phyloP scores from a whole-genome alignment of 768 basidiomycete species.

The Neoboletus magnificus region DNA sequence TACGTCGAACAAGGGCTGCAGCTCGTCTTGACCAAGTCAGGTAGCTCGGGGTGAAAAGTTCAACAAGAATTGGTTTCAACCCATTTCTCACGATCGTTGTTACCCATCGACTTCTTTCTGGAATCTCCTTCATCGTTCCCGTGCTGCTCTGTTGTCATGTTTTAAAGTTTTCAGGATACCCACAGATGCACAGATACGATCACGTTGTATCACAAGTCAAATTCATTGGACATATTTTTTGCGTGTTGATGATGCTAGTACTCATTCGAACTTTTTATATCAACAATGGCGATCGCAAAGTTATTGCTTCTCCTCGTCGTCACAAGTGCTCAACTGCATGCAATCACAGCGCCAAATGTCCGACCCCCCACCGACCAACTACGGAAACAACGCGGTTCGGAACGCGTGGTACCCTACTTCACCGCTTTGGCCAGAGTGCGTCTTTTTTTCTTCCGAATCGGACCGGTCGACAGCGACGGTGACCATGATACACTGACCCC shows the following conservation, averaged over 20 bases:
- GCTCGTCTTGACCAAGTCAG: slow-evolving; percentile 25
- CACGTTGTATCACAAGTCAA: background rate
- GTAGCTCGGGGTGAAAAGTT: slow-evolving; percentile 3
- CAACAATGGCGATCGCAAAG: slow-evolving; percentile 6
- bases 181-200: background rate
- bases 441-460: background rate
- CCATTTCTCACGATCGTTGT: background rate
- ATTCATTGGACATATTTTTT: background rate
- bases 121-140: background rate
- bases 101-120: background rate
- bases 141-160: background rate
- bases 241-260: no score
- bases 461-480: no score
- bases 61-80: background rate
- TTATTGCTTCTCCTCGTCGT: slow-evolving; percentile 4
- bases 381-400: slow-evolving; percentile 8
- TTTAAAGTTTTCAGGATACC: background rate
- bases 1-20: slow-evolving; percentile 24
- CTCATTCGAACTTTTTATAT: no score
- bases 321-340: background rate
- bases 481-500: background rate
- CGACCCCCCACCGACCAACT: slow-evolving; percentile 11
- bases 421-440: background rate
- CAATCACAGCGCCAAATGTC: slow-evolving; percentile 14
- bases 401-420: background rate